These are phyloP conservation scores for Aureobasidium sp. DNA, from an alignment of 2,329 filamentous ascomycete species.

Conservation along the genomic window DNA sequence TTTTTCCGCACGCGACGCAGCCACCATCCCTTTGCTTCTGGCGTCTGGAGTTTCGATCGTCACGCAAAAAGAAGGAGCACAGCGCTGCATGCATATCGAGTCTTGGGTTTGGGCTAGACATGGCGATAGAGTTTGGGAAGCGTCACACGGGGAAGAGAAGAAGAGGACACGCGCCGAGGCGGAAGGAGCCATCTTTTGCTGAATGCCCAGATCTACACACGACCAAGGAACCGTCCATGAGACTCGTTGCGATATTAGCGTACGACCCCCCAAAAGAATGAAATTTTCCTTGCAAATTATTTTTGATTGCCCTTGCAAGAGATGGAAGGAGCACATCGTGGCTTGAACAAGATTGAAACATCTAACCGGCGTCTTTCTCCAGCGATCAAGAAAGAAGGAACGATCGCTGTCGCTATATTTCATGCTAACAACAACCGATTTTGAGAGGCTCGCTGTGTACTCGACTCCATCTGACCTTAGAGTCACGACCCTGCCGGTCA, in stretches of 20 bases:
- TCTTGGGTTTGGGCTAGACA: conserved; percentile 6
- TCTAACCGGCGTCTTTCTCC: neutral
- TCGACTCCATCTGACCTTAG: neutral
- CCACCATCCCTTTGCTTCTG: conserved; percentile 2
- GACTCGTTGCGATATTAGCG: conserved; percentile 8
- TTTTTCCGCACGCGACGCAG: neutral
- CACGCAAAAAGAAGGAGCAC: conserved; percentile 2
- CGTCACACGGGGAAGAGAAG: neutral
- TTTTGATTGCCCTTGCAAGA: neutral
- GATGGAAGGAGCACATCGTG: neutral
- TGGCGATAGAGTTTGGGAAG: neutral
- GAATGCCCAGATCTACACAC: conserved; percentile 5
- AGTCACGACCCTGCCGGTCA: too few relatives aligned
- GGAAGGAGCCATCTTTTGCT: conserved; percentile 9
- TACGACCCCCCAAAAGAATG: conserved; percentile 11
- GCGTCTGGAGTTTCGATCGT: conserved; percentile 8
- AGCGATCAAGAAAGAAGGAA: neutral
- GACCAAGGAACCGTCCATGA: neutral
- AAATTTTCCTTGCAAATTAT: conserved; percentile 5
- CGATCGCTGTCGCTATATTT: neutral
- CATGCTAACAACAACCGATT: neutral
- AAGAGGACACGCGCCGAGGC: neutral
- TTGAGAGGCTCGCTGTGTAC: neutral
- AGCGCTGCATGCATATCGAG: conserved; percentile 9
- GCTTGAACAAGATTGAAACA: neutral